Conservation (phyloP, 2,329 filamentous ascomycete species). For the Talaromyces verruculosus region DNA sequence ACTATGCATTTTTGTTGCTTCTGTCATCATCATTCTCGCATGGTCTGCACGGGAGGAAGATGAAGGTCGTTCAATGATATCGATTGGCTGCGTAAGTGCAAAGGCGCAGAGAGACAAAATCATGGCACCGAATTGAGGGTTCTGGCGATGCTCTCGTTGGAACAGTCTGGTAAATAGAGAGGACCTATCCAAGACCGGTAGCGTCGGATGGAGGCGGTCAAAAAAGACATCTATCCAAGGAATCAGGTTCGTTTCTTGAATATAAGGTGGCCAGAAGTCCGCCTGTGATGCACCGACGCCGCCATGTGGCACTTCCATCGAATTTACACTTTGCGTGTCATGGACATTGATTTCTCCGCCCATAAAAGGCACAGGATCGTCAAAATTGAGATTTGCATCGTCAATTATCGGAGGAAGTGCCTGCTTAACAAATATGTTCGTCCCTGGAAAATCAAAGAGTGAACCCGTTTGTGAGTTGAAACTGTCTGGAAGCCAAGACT, state of each 20-base stretch:
- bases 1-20: constrained; percentile 47
- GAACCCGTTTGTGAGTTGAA: constrained; percentile 36
- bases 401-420: constrained; percentile 35
- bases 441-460: constrained; percentile 35
- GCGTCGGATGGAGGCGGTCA: constrained; percentile 45
- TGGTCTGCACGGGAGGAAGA: constrained; percentile 39
- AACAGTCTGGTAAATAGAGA: constrained; percentile 46
- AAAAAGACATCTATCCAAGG: constrained; percentile 48
- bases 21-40: constrained; percentile 44
- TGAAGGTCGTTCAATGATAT: constrained; percentile 43
- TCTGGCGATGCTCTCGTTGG: constrained; percentile 44
- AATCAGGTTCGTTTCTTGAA: constrained; percentile 44
- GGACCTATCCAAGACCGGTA: constrained; percentile 44
- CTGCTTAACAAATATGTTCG: constrained; percentile 37
- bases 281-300: not conserved
- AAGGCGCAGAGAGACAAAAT: constrained; percentile 45
- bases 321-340: not conserved
- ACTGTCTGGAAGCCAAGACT: constrained; percentile 40
- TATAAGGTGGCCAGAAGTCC: constrained; percentile 39
- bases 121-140: constrained; percentile 47
- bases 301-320: not conserved
- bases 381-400: not conserved
- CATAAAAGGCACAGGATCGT: not conserved
- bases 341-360: not conserved
- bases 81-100: constrained; percentile 47